phyloP scores from a whole-genome alignment of 306 rosid species.

The Parietaria judaica region DNA sequence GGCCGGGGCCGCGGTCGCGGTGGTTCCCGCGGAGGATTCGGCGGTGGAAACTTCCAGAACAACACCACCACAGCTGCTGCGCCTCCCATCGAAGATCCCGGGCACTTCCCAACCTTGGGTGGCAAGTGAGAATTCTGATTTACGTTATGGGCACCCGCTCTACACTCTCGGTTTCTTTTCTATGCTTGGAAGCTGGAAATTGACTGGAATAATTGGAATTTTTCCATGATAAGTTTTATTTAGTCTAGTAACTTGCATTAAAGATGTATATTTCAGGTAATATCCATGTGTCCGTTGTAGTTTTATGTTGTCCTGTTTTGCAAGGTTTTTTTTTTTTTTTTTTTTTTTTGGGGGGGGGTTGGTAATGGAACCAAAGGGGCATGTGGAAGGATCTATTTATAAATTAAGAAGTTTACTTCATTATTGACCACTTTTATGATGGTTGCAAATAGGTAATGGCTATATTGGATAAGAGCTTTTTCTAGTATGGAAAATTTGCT shows the following conservation, averaged over 20 bases:
- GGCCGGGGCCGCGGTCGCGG: slow-evolving; percentile 56
- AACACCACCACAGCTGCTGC: slow-evolving; percentile 43
- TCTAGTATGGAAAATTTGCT: too few relatives aligned
- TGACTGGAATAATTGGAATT: slow-evolving; percentile 44
- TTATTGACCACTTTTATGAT: slow-evolving; percentile 18
- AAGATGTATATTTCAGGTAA: slow-evolving; percentile 45
- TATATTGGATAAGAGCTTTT: too few relatives aligned
- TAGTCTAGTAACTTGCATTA: slow-evolving; percentile 17
- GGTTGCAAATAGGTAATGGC: too few relatives aligned
- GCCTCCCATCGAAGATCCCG: slow-evolving; percentile 76
- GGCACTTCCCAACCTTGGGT: slow-evolving; percentile 92
- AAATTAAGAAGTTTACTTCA: background rate
- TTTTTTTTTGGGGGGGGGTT: background rate
- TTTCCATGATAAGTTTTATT: slow-evolving; percentile 22
- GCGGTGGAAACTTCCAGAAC: slow-evolving; percentile 36
- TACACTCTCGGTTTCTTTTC: slow-evolving; percentile 45
- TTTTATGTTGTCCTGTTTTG: slow-evolving; percentile 3
- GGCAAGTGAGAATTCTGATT: slow-evolving; percentile 58
- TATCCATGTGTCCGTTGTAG: slow-evolving; percentile 23
- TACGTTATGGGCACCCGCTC: slow-evolving; percentile 17
- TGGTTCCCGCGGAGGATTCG: slow-evolving; percentile 43
- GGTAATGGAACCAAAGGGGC: slow-evolving; percentile 28
- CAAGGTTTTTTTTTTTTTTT: background rate
- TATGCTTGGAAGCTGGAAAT: slow-evolving; percentile 35
- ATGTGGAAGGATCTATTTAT: slow-evolving; percentile 23